These are phyloP conservation scores for Arabidopsis suecica DNA, from an alignment of 345 rosid genomes.

Conservation along the genomic window DNA sequence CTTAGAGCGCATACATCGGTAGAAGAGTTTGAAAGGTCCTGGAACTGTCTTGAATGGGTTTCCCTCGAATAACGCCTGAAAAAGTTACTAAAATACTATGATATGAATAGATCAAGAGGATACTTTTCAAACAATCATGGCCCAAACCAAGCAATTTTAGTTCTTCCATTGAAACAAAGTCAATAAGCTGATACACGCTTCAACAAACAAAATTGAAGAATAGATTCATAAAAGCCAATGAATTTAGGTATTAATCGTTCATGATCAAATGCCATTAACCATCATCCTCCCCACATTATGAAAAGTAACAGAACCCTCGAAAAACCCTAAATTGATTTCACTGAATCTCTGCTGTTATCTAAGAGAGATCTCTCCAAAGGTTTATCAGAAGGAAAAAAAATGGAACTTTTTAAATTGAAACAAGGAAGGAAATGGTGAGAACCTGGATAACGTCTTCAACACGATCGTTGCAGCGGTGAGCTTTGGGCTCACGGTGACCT, in stretches of 20 bases:
- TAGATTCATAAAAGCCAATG: not conserved
- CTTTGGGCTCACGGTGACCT: slow-evolving; percentile 83
- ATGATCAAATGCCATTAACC: not conserved
- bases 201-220: slow-evolving; percentile 7
- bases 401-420: not conserved
- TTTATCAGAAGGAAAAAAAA: not conserved
- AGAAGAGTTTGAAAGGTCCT: slow-evolving; percentile 94
- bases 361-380: slow-evolving; percentile 20
- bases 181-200: slow-evolving; percentile 24
- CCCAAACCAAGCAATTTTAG: not conserved
- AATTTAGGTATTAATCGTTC: not conserved
- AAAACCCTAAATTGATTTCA: slow-evolving; percentile 21
- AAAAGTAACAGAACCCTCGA: slow-evolving; percentile 19
- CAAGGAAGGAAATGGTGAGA: not conserved
- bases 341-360: not conserved
- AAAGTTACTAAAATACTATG: not conserved
- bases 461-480: slow-evolving; percentile 95
- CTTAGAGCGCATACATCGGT: slow-evolving; percentile 94
- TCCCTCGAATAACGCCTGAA: slow-evolving; percentile 95
- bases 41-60: slow-evolving; percentile 98
- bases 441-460: slow-evolving; percentile 92
- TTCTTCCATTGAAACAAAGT: slow-evolving; percentile 1
- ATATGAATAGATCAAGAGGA: not conserved
- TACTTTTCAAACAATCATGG: not conserved
- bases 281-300: not conserved